Evolutionary conservation across 495 filamentous ascomycete genomes (phyloP).

Genomic region (Penicillium lagena): DNA sequence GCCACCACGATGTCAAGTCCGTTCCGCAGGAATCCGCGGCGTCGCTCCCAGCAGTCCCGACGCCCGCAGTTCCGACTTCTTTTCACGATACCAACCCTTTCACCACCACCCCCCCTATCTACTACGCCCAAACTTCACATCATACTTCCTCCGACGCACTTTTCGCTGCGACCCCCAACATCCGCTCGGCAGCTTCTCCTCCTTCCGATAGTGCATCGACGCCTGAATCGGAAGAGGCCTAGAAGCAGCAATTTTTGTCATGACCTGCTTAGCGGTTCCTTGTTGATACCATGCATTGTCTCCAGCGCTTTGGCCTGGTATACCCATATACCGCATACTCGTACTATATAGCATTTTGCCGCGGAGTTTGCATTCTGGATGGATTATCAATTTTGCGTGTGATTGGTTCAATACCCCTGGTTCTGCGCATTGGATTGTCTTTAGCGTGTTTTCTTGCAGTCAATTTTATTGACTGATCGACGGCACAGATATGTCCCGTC

Average conservation of each 20-base stretch:
- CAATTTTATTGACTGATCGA: conserved; percentile 20
- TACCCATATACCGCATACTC: neutral
- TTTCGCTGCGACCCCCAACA: no score
- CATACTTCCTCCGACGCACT: neutral
- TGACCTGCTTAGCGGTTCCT: neutral
- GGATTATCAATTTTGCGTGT: conserved; percentile 7
- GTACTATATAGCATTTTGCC: conserved; percentile 1
- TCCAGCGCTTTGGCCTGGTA: neutral
- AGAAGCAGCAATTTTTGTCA: no score
- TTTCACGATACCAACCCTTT: conserved; percentile 19
- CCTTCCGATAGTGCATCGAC: no score
- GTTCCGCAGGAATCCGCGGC: conserved; percentile 12
- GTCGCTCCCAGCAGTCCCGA: conserved; percentile 10
- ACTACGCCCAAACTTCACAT: conserved; percentile 3
- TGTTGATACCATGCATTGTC: neutral
- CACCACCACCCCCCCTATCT: conserved; percentile 6
- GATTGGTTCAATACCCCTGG: conserved; percentile 18
- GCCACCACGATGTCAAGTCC: conserved; percentile 11
- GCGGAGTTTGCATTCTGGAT: conserved; percentile 5
- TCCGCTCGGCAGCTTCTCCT: no score
- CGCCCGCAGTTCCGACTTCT: conserved; percentile 18
- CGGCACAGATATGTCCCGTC: conserved; percentile 16
- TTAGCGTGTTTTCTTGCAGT: conserved; percentile 5
- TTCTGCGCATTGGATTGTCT: conserved; percentile 4
- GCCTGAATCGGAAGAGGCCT: no score